Evolutionary conservation across 352 stramenopile genomes (phyloP).

Genomic region (Phytopythium delawarense): DNA sequence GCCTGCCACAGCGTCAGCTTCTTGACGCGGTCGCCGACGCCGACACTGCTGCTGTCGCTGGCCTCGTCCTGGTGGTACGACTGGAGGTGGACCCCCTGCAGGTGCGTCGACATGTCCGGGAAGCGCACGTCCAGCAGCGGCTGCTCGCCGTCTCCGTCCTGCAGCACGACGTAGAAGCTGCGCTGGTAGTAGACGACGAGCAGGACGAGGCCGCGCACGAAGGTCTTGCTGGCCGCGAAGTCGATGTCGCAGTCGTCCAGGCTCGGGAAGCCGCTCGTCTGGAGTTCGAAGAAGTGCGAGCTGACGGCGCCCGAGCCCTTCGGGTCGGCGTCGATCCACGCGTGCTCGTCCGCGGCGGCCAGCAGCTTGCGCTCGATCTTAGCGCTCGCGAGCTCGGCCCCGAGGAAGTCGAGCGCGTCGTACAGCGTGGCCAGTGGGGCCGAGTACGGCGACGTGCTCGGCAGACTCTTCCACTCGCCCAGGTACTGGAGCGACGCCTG

Average conservation of each 20-base stretch:
- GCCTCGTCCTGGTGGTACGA: slow-evolving; percentile 75
- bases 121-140: slow-evolving; percentile 94
- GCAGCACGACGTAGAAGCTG: slow-evolving; percentile 90
- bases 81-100: slow-evolving; percentile 88
- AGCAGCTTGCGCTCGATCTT: slow-evolving; percentile 84
- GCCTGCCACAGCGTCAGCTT: slow-evolving; percentile 93
- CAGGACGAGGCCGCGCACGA: slow-evolving; percentile 76
- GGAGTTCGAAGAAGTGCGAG: slow-evolving; percentile 94
- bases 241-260: slow-evolving; percentile 69
- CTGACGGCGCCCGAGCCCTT: slow-evolving; percentile 13
- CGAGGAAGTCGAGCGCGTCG: slow-evolving; percentile 83
- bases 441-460: slow-evolving; percentile 61
- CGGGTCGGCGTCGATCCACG: slow-evolving; percentile 89
- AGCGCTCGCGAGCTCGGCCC: slow-evolving; percentile 75
- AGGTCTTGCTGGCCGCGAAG: slow-evolving; percentile 85
- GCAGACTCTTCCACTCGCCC: slow-evolving; percentile 86
- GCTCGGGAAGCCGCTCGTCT: slow-evolving; percentile 82
- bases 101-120: slow-evolving; percentile 84
- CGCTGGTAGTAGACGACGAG: slow-evolving; percentile 83
- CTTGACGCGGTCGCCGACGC: slow-evolving; percentile 45
- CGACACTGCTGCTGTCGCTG: slow-evolving; percentile 52
- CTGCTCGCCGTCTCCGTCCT: slow-evolving; percentile 88
- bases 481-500: slow-evolving; percentile 91
- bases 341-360: slow-evolving; percentile 77
- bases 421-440: slow-evolving; percentile 73